phyloP scores from a whole-genome alignment of 768 basidiomycete genomes.

The Panellus pusillus region DNA sequence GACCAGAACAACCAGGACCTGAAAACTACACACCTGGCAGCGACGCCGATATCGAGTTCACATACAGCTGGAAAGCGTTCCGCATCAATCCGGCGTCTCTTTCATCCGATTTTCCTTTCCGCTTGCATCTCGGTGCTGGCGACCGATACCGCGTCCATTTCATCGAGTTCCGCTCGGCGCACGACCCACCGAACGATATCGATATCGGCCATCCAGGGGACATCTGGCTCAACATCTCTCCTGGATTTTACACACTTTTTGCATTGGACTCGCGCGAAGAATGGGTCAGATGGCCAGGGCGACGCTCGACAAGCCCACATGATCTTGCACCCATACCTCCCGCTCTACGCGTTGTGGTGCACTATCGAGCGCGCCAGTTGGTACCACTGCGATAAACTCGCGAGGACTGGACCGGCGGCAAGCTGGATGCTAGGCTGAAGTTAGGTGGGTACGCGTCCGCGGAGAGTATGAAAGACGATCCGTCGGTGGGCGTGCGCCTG shows the following conservation, averaged over 20 bases:
- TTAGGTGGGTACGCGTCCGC: background rate
- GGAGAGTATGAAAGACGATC: background rate
- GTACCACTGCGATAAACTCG: constrained; percentile 10
- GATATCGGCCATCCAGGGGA: constrained; percentile 13
- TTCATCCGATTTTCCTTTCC: constrained; percentile 1
- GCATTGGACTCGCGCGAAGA: background rate
- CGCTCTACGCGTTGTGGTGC: constrained; percentile 12
- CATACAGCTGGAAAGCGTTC: background rate
- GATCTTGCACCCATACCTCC: constrained; percentile 4
- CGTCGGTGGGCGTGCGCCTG: constrained; percentile 8
- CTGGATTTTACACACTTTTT: constrained; percentile 1
- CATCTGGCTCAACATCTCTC: constrained; percentile 11
- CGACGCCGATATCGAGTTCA: background rate
- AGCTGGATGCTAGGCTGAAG: constrained; percentile 3
- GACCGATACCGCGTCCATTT: constrained; percentile 3
- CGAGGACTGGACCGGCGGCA: background rate
- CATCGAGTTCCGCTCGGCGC: constrained; percentile 7
- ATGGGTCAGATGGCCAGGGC: constrained; percentile 10
- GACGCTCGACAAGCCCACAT: background rate
- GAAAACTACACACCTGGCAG: background rate
- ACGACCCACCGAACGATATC: constrained; percentile 2
- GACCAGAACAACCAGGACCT: constrained; percentile 8
- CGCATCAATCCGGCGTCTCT: background rate
- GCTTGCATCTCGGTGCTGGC: background rate
- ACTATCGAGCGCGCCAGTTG: constrained; percentile 11